A percentile compares a stretch with the other conserved stretches of the same genome.
Conservation (phyloP, 345 rosid genomes). For the Gynandropsis gynandra region DNA sequence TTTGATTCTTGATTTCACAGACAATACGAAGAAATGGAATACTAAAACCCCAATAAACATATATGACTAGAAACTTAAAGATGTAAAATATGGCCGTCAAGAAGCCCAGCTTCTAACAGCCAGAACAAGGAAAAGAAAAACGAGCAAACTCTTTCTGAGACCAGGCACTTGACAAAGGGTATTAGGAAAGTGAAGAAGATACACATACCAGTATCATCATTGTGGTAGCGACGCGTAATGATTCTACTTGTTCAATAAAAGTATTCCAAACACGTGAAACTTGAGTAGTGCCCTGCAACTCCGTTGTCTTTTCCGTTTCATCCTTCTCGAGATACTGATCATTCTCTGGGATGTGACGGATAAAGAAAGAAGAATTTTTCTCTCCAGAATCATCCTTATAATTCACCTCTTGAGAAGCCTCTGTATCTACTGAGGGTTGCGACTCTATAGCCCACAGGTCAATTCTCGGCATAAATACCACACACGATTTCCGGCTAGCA, state of each 20-base stretch:
- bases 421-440: constrained; percentile 17
- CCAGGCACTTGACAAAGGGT: constrained; percentile 1
- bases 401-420: constrained; percentile 3
- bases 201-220: constrained; percentile 69
- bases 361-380: constrained; percentile 28
- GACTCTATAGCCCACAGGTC: constrained; percentile 89
- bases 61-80: too few relatives aligned
- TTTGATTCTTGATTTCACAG: too few relatives aligned
- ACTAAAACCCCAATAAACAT: too few relatives aligned
- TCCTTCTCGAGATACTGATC: constrained; percentile 18
- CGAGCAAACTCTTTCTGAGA: not conserved
- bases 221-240: constrained; percentile 62
- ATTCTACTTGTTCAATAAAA: constrained; percentile 83
- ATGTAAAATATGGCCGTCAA: too few relatives aligned
- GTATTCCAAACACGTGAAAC: constrained; percentile 73
- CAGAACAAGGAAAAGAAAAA: too few relatives aligned
- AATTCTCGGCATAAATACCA: constrained; percentile 84
- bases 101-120: too few relatives aligned
- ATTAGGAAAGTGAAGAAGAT: constrained; percentile 14
- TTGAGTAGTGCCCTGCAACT: constrained; percentile 25
- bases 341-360: constrained; percentile 18
- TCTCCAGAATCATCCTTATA: constrained; percentile 24
- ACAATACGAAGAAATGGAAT: too few relatives aligned
- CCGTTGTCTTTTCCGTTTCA: constrained; percentile 28
- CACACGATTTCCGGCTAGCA: constrained; percentile 52